phyloP scores from a whole-genome alignment of 2,329 filamentous ascomycete genomes.

The Coniochaeta sp. region DNA sequence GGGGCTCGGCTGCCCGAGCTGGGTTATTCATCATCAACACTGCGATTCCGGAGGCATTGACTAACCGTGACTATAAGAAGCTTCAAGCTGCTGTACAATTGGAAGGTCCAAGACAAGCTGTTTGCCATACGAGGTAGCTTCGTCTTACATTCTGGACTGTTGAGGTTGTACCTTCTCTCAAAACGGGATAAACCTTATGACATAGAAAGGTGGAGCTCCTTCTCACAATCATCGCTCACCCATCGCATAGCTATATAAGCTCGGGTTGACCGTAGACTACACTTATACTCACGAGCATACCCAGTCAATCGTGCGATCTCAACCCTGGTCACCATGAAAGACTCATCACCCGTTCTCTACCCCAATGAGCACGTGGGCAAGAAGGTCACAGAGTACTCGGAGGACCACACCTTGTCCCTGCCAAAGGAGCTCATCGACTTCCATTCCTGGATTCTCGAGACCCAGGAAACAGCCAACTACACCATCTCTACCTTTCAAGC shows the following conservation, averaged over 20 bases:
- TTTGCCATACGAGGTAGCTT: background rate
- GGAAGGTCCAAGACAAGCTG: no score
- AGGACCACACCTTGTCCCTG: constrained; percentile 30
- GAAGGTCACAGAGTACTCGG: constrained; percentile 34
- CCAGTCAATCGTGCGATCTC: background rate
- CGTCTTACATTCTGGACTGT: background rate
- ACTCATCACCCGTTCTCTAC: constrained; percentile 17
- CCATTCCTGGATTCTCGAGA: constrained; percentile 22
- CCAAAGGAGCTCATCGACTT: constrained; percentile 33
- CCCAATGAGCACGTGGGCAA: constrained; percentile 30
- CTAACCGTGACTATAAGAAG: background rate
- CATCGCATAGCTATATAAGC: background rate
- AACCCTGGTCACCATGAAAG: background rate
- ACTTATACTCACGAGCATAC: background rate
- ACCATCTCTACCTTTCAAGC: constrained; percentile 18
- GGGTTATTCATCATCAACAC: background rate
- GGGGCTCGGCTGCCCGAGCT: background rate
- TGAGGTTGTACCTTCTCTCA: no score
- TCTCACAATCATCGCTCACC: background rate
- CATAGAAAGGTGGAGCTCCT: no score
- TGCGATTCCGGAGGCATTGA: background rate
- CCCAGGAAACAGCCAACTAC: constrained; percentile 9
- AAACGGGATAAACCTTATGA: no score
- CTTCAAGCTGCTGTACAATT: no score
- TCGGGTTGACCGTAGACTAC: background rate